Evolutionary conservation across 305 asterid species (phyloP).

Genomic region (Andrographis paniculata): DNA sequence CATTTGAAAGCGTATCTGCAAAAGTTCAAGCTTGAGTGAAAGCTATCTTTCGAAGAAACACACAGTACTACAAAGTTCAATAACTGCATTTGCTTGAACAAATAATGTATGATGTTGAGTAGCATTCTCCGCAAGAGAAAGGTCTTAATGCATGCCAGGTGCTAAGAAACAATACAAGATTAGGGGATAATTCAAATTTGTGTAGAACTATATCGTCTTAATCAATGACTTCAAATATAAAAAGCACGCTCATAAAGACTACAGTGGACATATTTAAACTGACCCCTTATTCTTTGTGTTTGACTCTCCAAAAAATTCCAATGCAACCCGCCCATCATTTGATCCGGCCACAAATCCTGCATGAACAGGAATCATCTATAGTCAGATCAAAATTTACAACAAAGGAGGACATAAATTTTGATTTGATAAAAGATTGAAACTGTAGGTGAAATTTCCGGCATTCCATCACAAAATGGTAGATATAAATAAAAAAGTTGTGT

Average conservation of each 20-base stretch:
- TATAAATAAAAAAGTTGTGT: not conserved
- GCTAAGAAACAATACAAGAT: slow-evolving; percentile 1
- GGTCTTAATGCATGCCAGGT: not conserved
- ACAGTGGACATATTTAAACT: slow-evolving; percentile 21
- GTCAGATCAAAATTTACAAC: slow-evolving; percentile 15
- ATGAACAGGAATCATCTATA: slow-evolving; percentile 18
- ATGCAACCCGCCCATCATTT: slow-evolving; percentile 72
- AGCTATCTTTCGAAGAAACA: not conserved
- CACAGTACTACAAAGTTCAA: not conserved
- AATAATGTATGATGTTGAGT: slow-evolving; percentile 4
- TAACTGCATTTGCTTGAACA: slow-evolving; percentile 6
- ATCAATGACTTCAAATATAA: not conserved
- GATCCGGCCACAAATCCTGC: slow-evolving; percentile 84
- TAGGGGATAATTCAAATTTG: not conserved
- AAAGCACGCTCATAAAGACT: not conserved
- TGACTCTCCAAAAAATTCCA: slow-evolving; percentile 43
- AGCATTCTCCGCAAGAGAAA: not conserved
- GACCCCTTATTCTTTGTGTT: slow-evolving; percentile 48
- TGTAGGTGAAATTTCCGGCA: no score
- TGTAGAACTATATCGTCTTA: not conserved
- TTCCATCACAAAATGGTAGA: no score
- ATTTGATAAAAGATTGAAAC: not conserved
- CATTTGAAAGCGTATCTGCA: slow-evolving; percentile 84
- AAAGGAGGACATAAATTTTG: not conserved
- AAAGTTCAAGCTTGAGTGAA: slow-evolving; percentile 16